phyloP scores from a whole-genome alignment of 2,329 filamentous ascomycete genomes.

The Helotiales sp. region DNA sequence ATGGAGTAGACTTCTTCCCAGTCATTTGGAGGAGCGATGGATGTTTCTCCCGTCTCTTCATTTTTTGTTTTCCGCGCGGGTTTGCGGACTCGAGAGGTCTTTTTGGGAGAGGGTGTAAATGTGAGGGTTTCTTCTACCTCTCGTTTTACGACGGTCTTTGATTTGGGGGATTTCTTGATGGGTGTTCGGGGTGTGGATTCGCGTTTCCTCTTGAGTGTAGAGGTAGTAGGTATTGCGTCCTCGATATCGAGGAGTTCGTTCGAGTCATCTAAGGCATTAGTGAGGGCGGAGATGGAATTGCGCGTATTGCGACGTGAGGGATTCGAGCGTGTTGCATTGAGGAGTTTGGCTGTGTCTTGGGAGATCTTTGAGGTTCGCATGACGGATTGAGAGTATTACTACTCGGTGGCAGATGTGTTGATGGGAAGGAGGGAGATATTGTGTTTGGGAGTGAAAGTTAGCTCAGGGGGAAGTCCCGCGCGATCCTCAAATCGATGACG shows the following conservation, averaged over 20 bases:
- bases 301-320: constrained; percentile 49
- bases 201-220: constrained; percentile 48
- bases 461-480: not conserved
- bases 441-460: not conserved
- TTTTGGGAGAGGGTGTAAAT: constrained; percentile 32
- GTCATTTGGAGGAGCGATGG: constrained; percentile 64
- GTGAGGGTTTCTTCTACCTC: constrained; percentile 38
- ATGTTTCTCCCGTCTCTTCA: constrained; percentile 41
- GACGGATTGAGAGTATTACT: not conserved
- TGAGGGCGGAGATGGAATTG: constrained; percentile 43
- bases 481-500: constrained; percentile 13
- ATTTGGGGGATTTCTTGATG: constrained; percentile 25
- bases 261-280: constrained; percentile 25
- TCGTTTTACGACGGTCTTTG: constrained; percentile 40
- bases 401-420: not conserved
- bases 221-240: constrained; percentile 44
- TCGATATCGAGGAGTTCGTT: constrained; percentile 51
- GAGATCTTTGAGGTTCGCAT: constrained; percentile 55
- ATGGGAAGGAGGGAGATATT: not conserved
- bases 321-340: constrained; percentile 45
- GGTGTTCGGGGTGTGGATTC: constrained; percentile 35
- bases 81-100: constrained; percentile 42
- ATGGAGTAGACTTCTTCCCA: constrained; percentile 82
- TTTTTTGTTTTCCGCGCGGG: constrained; percentile 47
- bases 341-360: constrained; percentile 57